Percentiles rank a stretch among this genome's conserved stretches.
Evolutionary conservation across 2,329 filamentous ascomycete species (phyloP).

Genomic region (Zasmidium citrigriseum): DNA sequence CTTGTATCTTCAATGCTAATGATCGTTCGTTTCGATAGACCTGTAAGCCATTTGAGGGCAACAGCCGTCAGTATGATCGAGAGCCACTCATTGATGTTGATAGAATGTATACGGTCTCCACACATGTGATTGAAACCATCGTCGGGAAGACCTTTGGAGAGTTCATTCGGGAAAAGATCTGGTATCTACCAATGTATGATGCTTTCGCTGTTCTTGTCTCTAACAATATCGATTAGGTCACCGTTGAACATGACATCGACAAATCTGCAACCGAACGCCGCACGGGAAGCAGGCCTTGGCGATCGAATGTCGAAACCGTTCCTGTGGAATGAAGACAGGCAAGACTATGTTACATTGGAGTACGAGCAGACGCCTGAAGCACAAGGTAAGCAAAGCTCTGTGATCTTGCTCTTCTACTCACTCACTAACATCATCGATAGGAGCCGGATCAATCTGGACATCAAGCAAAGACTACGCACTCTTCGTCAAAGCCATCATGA

Average conservation of each 20-base stretch:
- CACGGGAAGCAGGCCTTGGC: slow-evolving; percentile 22
- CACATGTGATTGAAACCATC: slow-evolving; percentile 49
- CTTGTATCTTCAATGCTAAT: too few relatives aligned
- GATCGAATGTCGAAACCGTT: slow-evolving; percentile 47
- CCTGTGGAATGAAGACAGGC: slow-evolving; percentile 37
- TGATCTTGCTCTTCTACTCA: too few relatives aligned
- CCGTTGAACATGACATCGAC: slow-evolving; percentile 52
- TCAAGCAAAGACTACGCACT: slow-evolving; percentile 35
- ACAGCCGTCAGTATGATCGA: neutral
- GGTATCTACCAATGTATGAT: slow-evolving; percentile 17
- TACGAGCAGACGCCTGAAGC: slow-evolving; percentile 34
- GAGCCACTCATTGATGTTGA: neutral
- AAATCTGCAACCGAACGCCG: slow-evolving; percentile 32
- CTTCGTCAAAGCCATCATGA: slow-evolving; percentile 34
- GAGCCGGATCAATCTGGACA: slow-evolving; percentile 45
- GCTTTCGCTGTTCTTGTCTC: neutral
- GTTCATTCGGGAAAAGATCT: slow-evolving; percentile 46
- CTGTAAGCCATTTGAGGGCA: too few relatives aligned
- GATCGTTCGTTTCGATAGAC: too few relatives aligned
- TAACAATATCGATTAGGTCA: too few relatives aligned
- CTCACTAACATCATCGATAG: neutral
- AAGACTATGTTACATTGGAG: slow-evolving; percentile 27
- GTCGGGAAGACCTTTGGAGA: slow-evolving; percentile 42
- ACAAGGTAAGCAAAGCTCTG: slow-evolving; percentile 41
- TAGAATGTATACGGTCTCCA: slow-evolving; percentile 49